These are phyloP conservation scores for Crithidia brevicula DNA, from an alignment of 208 protist species.

Conservation along the genomic window DNA sequence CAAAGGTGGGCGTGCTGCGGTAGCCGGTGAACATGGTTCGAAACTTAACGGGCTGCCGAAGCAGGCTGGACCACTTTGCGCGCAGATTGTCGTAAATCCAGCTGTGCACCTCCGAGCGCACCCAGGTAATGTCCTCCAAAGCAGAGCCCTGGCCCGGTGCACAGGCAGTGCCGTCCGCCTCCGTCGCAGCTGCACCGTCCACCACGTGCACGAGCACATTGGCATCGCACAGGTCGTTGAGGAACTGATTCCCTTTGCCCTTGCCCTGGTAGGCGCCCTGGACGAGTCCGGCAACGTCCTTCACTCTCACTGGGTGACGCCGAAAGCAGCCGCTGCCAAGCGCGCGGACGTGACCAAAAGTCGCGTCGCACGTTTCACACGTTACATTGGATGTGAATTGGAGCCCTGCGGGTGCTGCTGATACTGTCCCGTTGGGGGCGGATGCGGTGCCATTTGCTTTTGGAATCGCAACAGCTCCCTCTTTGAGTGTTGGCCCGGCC, in stretches of 20 bases:
- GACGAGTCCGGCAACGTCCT: constrained; percentile 95
- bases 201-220: constrained; percentile 95
- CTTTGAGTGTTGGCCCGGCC: not conserved
- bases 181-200: constrained; percentile 88
- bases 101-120: constrained; percentile 91
- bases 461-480: not conserved
- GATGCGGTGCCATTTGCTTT: not conserved
- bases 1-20: constrained; percentile 73
- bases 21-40: constrained; percentile 94
- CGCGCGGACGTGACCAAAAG: constrained; percentile 63
- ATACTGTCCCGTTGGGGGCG: not conserved
- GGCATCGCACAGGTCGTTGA: constrained; percentile 95
- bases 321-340: constrained; percentile 45
- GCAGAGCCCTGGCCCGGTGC: constrained; percentile 66
- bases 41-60: constrained; percentile 72
- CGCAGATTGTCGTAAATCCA: constrained; percentile 96
- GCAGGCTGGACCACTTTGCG: constrained; percentile 79
- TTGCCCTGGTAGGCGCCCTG: constrained; percentile 93
- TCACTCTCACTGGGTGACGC: constrained; percentile 82
- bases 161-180: constrained; percentile 86
- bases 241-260: constrained; percentile 94
- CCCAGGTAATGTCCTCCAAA: constrained; percentile 90
- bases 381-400: constrained; percentile 14
- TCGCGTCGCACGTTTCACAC: constrained; percentile 50
- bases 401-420: not conserved